A percentile compares a stretch with the other conserved stretches of the same genome.
These are phyloP conservation scores for Chlamydomonas sp. DNA, from an alignment of 139 green algal species.

Conservation along the genomic window DNA sequence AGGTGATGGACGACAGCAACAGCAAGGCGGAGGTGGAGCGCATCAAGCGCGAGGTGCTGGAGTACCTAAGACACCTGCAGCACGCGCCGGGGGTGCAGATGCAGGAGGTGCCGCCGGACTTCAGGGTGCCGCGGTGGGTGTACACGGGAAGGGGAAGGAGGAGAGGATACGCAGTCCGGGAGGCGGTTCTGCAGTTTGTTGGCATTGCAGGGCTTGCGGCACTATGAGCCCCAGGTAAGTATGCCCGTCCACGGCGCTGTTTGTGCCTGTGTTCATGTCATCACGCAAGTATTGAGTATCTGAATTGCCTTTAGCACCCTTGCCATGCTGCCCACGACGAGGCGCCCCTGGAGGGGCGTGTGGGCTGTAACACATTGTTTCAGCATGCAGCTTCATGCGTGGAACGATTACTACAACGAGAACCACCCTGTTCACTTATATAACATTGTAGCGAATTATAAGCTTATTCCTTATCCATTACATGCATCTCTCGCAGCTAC, in stretches of 20 bases:
- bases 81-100: conserved; percentile 77
- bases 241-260: too few species aligned
- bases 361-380: too few species aligned
- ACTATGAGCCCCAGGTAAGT: too few species aligned
- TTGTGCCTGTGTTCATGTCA: too few species aligned
- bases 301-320: too few species aligned
- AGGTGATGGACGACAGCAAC: conserved; percentile 81
- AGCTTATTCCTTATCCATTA: neutral
- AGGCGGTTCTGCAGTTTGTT: neutral
- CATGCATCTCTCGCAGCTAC: conserved; percentile 1
- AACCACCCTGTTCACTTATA: too few species aligned
- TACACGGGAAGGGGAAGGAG: neutral
- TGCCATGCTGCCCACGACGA: too few species aligned
- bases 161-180: neutral
- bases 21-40: conserved; percentile 73
- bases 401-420: too few species aligned
- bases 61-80: conserved; percentile 75
- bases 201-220: too few species aligned
- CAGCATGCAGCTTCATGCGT: too few species aligned
- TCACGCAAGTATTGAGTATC: too few species aligned
- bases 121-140: conserved; percentile 58
- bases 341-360: too few species aligned
- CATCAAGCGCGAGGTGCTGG: conserved; percentile 72
- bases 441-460: neutral
- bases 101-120: conserved; percentile 67